Evolutionary conservation across 352 stramenopile species (phyloP), one percentile per base, ranked within the genome.

Genomic region (Phytophthora kernoviae): DNA sequence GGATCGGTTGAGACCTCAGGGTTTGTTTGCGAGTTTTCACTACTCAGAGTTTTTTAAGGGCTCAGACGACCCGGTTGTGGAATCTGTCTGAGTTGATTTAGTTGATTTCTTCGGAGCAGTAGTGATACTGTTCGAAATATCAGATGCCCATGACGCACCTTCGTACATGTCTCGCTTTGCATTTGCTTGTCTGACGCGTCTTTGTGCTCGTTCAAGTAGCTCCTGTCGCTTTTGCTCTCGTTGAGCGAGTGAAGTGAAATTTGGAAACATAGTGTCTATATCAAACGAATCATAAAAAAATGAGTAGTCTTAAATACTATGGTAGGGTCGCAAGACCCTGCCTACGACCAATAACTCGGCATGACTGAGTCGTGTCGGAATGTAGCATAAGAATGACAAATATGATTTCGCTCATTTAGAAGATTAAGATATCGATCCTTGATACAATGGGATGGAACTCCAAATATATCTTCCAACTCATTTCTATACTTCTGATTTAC

Each of bases 371-470:
- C 36, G 20, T 42, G 36, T 20, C 36, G 2, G 20, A 42, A 42
- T 11, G 2, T 8, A 1, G 15, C n/a, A n/a, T n/a, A n/a, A n/a
- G n/a, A n/a, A n/a, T n/a, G n/a, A n/a, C n/a, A n/a, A n/a, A n/a
- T n/a, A n/a, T n/a, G n/a, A n/a, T n/a, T n/a, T n/a, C n/a, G n/a
- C n/a, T n/a, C n/a, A n/a, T n/a, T n/a, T n/a, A 34, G 30, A 34
- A 56, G 18, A 40, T 55, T 52, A 9, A 56, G 24, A 50, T 56
- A 56, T n/a, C 27, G 34, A 56, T 52, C n/a, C n/a, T 52, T 49
- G 21, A 63, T 52, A 15, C 18, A 41, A 40, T 57, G 39, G 43
- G 57, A 63, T 26, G 55, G 39, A 41, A 63, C 20, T 33, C 39
- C 39, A 33, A 57, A 57, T n/a, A 55, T 44, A 5, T n/a, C 36